Evolutionary conservation across 306 rosid species (phyloP), one percentile per base, ranked within the genome.

Genomic region (Sesbania bispinosa): DNA sequence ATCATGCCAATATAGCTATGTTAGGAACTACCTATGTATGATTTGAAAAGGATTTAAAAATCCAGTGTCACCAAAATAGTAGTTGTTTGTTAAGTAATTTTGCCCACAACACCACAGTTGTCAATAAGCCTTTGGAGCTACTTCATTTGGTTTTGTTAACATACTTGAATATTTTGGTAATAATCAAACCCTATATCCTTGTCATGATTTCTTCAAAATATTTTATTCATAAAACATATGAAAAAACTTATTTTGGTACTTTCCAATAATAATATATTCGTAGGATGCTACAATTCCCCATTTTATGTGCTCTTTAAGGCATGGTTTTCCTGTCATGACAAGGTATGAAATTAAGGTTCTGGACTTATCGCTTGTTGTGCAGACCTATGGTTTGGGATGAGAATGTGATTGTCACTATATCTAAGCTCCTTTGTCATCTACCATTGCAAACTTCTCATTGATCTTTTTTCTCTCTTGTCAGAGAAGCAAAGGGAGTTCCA

Each of bases 401-500:
- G 42, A 23, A 63, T 27, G 24, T 43, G 35, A 36, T 19, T 36
- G 35, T n/a, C 11, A 43, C 39, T n/a, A n/a, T 74, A 41, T 20
- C 74, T 19, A 8, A 21, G 50, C 42, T 71, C 52, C 55, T 15
- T 29, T 53, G 7, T 54, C 48, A 29, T 24, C 15, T 43, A 14
- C 7, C n/a, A 6, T 38, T 21, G 19, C 20, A 29, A 6, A 4
- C 20, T 50, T 41, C 14, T 62, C 58, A 67, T 24, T 51, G 73
- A 13, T 74, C 67, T 68, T 50, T 41, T 71, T 59, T 80, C 13
- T 24, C 23, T 55, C 26, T 48, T 78, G 58, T 66, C 89, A 93
- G 96, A 93, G 72, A 90, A 86, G 75, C 87, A 90, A 29, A 85
- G 81, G 51, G 98, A 90, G 83, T 80, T 93, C 58, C 78, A 86